Percentiles rank a stretch among this genome's conserved stretches.
phyloP scores from a whole-genome alignment of 2,329 filamentous ascomycete species.

The Cladophialophora bantiana region DNA sequence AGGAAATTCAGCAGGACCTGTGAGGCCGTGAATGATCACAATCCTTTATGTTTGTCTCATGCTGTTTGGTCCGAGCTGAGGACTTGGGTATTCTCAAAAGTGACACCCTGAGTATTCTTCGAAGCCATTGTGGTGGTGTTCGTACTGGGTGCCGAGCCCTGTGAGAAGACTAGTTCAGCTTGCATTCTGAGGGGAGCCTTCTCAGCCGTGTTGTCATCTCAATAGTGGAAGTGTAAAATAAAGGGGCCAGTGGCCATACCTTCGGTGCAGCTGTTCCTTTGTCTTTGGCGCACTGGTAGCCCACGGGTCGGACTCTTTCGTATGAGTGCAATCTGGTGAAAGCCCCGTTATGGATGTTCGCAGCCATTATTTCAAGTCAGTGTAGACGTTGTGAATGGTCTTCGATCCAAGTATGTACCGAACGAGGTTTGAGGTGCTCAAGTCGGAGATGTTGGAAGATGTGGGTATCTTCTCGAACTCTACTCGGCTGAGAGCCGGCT shows the following conservation, averaged over 20 bases:
- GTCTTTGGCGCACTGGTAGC: not conserved
- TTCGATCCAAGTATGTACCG: not conserved
- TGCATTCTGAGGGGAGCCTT: not conserved
- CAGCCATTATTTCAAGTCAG: slow-evolving; percentile 2
- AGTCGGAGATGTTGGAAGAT: not conserved
- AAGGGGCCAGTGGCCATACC: not conserved
- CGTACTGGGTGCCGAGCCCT: not conserved
- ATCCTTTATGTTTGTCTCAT: not conserved
- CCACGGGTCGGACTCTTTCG: slow-evolving; percentile 4
- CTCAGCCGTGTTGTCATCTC: not conserved
- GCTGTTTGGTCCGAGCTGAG: not conserved
- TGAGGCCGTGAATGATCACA: not conserved
- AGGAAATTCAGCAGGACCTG: not conserved
- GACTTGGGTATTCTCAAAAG: not conserved
- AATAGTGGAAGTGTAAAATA: not conserved
- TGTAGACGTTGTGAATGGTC: not conserved
- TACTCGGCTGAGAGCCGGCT: not conserved
- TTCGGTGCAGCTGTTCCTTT: not conserved
- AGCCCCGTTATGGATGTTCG: not conserved
- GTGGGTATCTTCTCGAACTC: not conserved
- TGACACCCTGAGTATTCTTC: not conserved
- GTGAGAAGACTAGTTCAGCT: not conserved
- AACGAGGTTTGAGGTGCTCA: not conserved
- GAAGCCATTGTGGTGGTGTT: not conserved
- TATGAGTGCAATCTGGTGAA: slow-evolving; percentile 3